These are phyloP conservation scores for Sclerotinia spermophila DNA, from an alignment of 2,329 filamentous ascomycete genomes.

Conservation along the genomic window DNA sequence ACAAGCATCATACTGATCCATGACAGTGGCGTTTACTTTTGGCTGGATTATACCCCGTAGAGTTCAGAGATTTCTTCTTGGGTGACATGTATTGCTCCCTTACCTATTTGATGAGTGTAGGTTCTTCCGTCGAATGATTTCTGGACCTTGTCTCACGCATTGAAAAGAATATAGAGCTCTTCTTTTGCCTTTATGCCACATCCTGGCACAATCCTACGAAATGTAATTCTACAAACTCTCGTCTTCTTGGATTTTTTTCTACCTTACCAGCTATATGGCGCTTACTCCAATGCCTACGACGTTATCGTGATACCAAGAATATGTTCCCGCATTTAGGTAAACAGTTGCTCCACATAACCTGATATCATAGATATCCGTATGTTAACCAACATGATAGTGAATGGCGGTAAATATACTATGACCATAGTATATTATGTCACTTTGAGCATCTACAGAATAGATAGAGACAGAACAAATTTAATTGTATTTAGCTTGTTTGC, in stretches of 20 bases:
- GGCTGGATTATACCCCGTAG: conserved; percentile 85
- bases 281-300: conserved; percentile 82
- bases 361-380: too few relatives aligned
- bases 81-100: conserved; percentile 97
- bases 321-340: conserved; percentile 74
- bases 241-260: conserved; percentile 79
- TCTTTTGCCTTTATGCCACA: conserved; percentile 89
- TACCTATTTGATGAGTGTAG: conserved; percentile 81
- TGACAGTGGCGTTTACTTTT: conserved; percentile 75
- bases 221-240: conserved; percentile 84
- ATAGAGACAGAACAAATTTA: conserved; percentile 52
- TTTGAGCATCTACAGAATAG: conserved; percentile 79
- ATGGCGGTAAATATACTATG: conserved; percentile 85
- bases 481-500: conserved; percentile 78
- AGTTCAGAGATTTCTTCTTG: conserved; percentile 95
- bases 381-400: conserved; percentile 47
- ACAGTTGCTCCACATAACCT: not conserved
- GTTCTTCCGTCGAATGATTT: conserved; percentile 38
- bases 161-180: conserved; percentile 76
- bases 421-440: conserved; percentile 76
- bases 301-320: conserved; percentile 82
- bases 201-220: conserved; percentile 67
- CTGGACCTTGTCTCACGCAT: conserved; percentile 27
- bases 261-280: conserved; percentile 86
- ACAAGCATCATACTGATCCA: conserved; percentile 33